Evolutionary conservation across 805 yeast species (phyloP).

Genomic region (Nakazawaea anatomiae): DNA sequence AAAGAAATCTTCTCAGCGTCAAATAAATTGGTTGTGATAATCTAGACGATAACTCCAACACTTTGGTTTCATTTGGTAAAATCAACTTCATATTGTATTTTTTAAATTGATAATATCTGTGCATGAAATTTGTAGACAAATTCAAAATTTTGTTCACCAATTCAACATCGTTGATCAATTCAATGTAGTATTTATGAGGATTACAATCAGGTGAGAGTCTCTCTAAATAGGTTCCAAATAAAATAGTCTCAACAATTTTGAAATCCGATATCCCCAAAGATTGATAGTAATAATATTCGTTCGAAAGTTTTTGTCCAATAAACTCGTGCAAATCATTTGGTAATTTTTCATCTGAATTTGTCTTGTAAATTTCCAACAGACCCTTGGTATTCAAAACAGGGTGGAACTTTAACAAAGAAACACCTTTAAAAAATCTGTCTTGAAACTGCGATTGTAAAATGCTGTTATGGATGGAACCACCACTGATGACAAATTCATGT

Average conservation of each 20-base stretch:
- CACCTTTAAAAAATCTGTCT: conserved; percentile 58
- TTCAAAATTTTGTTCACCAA: conserved; percentile 59
- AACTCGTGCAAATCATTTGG: conserved; percentile 82
- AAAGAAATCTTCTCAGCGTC: conserved; percentile 28
- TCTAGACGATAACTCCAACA: conserved; percentile 38
- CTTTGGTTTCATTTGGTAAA: conserved; percentile 18
- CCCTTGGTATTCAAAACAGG: conserved; percentile 74
- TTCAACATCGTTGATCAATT: conserved; percentile 39
- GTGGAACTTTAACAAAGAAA: conserved; percentile 59
- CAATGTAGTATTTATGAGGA: conserved; percentile 48
- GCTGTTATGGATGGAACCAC: conserved; percentile 42
- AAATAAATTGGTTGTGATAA: conserved; percentile 47
- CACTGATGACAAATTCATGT: conserved; percentile 27
- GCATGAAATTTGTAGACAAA: conserved; percentile 62
- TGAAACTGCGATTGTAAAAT: conserved; percentile 39
- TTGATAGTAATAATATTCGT: conserved; percentile 76
- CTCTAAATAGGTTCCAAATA: conserved; percentile 56
- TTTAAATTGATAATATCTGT: conserved; percentile 81
- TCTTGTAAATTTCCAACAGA: conserved; percentile 47
- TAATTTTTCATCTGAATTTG: conserved; percentile 24
- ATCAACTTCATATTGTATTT: conserved; percentile 43
- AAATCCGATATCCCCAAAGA: conserved; percentile 69
- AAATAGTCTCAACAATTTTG: conserved; percentile 59
- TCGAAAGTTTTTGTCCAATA: conserved; percentile 79
- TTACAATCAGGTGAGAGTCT: conserved; percentile 66